A percentile compares a stretch with the other conserved stretches of the same genome.
Conservation (phyloP, 2,329 filamentous ascomycete genomes). For the Hymenoscyphus salicellus region DNA sequence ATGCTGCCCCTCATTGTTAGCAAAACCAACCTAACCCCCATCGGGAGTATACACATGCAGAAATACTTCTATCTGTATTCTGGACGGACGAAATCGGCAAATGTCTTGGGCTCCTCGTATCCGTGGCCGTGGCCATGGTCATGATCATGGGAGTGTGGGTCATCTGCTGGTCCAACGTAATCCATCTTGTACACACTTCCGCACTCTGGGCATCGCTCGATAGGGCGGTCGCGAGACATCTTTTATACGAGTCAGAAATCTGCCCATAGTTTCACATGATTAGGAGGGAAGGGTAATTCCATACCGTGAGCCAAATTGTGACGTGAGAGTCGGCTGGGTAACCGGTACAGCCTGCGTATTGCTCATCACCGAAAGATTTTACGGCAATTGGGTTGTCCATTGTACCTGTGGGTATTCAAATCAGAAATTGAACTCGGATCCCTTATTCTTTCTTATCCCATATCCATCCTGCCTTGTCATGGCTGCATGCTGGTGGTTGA, state of each 20-base stretch:
- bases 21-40: not conserved
- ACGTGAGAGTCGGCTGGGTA: conserved; percentile 87
- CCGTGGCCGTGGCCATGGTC: conserved; percentile 53
- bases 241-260: conserved; percentile 37
- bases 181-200: conserved; percentile 97
- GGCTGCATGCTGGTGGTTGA: conserved; percentile 3
- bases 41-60: conserved; percentile 5
- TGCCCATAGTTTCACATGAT: not conserved
- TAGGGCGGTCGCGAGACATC: conserved; percentile 83
- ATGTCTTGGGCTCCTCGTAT: conserved; percentile 88
- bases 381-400: conserved; percentile 86
- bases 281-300: conserved; percentile 36
- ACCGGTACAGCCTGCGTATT: conserved; percentile 95
- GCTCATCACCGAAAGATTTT: conserved; percentile 89
- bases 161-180: conserved; percentile 79
- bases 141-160: conserved; percentile 53
- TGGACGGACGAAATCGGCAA: conserved; percentile 92
- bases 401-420: conserved; percentile 59
- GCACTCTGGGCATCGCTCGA: conserved; percentile 96
- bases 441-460: not conserved
- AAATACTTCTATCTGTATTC: conserved; percentile 71
- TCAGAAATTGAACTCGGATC: conserved; percentile 16
- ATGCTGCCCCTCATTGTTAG: not conserved
- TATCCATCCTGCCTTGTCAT: conserved; percentile 10
- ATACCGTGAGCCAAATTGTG: conserved; percentile 85